Conservation (phyloP, 1,284 basidiomycete species). For the Irpex sp. region DNA sequence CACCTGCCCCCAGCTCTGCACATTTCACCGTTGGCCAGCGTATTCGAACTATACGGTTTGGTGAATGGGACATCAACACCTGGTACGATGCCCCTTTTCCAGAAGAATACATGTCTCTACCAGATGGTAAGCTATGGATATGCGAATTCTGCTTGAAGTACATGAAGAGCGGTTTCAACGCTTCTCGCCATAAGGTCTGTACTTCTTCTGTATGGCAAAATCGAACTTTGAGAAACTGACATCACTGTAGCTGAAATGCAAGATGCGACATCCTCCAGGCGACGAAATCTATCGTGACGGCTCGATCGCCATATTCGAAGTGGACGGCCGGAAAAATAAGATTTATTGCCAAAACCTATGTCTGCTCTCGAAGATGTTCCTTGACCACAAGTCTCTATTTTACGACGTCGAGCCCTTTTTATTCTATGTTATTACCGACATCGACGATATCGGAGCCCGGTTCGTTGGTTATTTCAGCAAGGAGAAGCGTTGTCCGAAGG, state of each 20-base stretch:
- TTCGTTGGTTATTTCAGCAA: slow-evolving; percentile 99
- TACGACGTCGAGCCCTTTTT: slow-evolving; percentile 99
- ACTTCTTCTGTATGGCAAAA: slow-evolving; percentile 5
- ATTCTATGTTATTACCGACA: slow-evolving; percentile 97
- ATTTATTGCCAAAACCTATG: slow-evolving; percentile 99
- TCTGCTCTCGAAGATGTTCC: slow-evolving; percentile 97
- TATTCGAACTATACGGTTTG: slow-evolving; percentile 89
- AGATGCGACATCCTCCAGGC: slow-evolving; percentile 91
- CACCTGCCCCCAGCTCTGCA: slow-evolving; percentile 33
- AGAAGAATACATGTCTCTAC: slow-evolving; percentile 93
- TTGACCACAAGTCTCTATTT: slow-evolving; percentile 99
- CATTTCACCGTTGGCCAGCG: slow-evolving; percentile 47
- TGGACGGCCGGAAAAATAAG: slow-evolving; percentile 98
- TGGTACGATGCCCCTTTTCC: slow-evolving; percentile 99
- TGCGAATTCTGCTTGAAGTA: slow-evolving; percentile 99
- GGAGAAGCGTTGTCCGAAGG: slow-evolving; percentile 94
- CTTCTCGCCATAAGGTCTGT: slow-evolving; percentile 81
- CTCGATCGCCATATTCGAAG: slow-evolving; percentile 90
- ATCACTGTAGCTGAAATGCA: slow-evolving; percentile 82
- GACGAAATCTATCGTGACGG: slow-evolving; percentile 98
- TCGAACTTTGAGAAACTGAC: slow-evolving; percentile 1
- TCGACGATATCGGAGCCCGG: slow-evolving; percentile 85
- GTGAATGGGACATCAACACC: slow-evolving; percentile 93
- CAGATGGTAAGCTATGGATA: slow-evolving; percentile 92
- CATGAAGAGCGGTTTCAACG: slow-evolving; percentile 93